Evolutionary conservation across 116 monocot genomes (phyloP).

Genomic region (Zostera marina): DNA sequence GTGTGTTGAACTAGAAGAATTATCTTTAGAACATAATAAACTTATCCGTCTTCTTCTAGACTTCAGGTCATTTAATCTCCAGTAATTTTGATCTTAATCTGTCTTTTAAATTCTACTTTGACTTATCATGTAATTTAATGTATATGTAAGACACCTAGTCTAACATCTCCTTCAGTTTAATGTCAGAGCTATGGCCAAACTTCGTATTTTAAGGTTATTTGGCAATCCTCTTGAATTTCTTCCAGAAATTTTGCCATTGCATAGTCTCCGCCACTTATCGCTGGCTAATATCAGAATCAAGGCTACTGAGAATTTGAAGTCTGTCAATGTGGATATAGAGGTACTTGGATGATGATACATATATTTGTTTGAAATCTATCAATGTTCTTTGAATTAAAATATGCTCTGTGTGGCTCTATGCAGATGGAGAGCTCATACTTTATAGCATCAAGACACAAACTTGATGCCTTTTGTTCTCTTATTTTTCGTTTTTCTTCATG

Average conservation of each 20-base stretch:
- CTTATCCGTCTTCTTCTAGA: conserved; percentile 88
- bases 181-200: conserved; percentile 86
- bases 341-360: conserved; percentile 23
- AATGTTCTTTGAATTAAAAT: background rate
- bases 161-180: conserved; percentile 37
- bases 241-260: conserved; percentile 84
- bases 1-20: conserved; percentile 70
- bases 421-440: conserved; percentile 89
- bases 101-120: background rate
- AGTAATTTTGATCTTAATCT: background rate
- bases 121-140: background rate
- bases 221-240: conserved; percentile 98
- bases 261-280: conserved; percentile 71
- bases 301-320: conserved; percentile 77
- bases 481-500: conserved; percentile 98
- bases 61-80: conserved; percentile 70
- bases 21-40: conserved; percentile 89
- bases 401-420: conserved; percentile 9
- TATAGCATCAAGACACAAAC: conserved; percentile 67
- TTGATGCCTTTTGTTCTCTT: conserved; percentile 87
- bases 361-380: background rate
- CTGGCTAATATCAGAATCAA: conserved; percentile 94
- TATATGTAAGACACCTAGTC: conserved; percentile 4
- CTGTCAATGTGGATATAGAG: conserved; percentile 83
- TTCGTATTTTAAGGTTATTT: conserved; percentile 76